Percentiles rank a stretch among this genome's conserved stretches.
Evolutionary conservation across 2,329 filamentous ascomycete genomes (phyloP).

Genomic region (Penicillium vulpinum): DNA sequence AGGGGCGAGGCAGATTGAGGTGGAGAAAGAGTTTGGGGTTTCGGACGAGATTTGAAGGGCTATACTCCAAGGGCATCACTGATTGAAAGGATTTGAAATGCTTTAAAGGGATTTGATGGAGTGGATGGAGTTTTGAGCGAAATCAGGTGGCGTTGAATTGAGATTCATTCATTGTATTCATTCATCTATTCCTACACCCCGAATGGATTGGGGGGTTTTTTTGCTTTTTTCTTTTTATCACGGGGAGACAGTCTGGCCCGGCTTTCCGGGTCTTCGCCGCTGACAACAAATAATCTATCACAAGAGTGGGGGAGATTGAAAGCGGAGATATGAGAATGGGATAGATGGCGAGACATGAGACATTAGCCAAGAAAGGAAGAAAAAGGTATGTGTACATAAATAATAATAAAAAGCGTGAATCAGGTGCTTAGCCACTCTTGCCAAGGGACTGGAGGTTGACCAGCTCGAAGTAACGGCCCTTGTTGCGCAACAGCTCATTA

Average conservation of each 20-base stretch:
- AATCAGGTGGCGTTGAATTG: background rate
- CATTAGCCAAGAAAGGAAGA: slow-evolving; percentile 1
- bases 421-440: slow-evolving; percentile 46
- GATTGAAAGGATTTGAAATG: background rate
- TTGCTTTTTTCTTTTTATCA: background rate
- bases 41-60: slow-evolving; percentile 34
- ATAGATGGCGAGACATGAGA: background rate
- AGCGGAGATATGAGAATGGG: background rate
- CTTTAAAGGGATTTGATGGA: background rate
- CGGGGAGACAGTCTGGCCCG: background rate
- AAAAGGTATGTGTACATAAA: background rate
- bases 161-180: slow-evolving; percentile 7
- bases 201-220: background rate
- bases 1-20: slow-evolving; percentile 54
- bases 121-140: background rate
- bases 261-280: background rate
- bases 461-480: slow-evolving; percentile 73
- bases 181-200: background rate
- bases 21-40: slow-evolving; percentile 44
- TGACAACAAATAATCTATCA: background rate
- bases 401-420: background rate
- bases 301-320: background rate
- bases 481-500: slow-evolving; percentile 65
- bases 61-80: background rate
- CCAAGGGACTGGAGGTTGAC: slow-evolving; percentile 78